Percentiles rank a stretch among this genome's conserved stretches.
Evolutionary conservation across 768 basidiomycete species (phyloP).

Genomic region (Pleurotus eryngii): DNA sequence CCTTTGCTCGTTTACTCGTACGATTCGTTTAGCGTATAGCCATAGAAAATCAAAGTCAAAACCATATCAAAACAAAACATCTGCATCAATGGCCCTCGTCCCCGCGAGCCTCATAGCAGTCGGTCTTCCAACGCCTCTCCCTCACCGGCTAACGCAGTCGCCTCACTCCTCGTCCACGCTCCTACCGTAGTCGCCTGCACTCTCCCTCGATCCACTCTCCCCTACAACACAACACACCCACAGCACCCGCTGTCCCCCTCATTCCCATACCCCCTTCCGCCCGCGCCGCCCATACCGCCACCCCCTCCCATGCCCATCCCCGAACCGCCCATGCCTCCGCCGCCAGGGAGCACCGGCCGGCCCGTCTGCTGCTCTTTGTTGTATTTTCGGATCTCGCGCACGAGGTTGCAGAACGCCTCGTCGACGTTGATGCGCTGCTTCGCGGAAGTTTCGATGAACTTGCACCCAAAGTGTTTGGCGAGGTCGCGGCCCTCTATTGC

Average conservation of each 20-base stretch:
- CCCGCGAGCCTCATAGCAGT: too few species aligned
- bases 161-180: too few species aligned
- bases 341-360: slow-evolving; percentile 55
- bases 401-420: slow-evolving; percentile 90
- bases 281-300: slow-evolving; percentile 31
- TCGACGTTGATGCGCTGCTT: slow-evolving; percentile 97
- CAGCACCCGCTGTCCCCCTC: slow-evolving; percentile 65
- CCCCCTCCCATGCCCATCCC: slow-evolving; percentile 26
- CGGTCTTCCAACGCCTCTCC: too few species aligned
- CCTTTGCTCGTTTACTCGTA: too few species aligned
- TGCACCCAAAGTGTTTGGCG: slow-evolving; percentile 91
- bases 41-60: too few species aligned
- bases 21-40: too few species aligned
- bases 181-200: too few species aligned
- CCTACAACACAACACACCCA: slow-evolving; percentile 48
- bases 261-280: slow-evolving; percentile 40
- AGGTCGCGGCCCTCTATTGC: slow-evolving; percentile 90
- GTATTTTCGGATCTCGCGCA: slow-evolving; percentile 90
- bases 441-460: slow-evolving; percentile 94
- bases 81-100: too few species aligned
- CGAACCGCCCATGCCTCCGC: slow-evolving; percentile 27
- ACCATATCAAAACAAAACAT: too few species aligned
- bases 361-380: slow-evolving; percentile 89
- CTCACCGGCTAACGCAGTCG: too few species aligned
- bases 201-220: too few species aligned